Evolutionary conservation across 2,329 filamentous ascomycete genomes (phyloP), one percentile per base, ranked within the genome.

Genomic region (Chrysoporthe austroafricana): DNA sequence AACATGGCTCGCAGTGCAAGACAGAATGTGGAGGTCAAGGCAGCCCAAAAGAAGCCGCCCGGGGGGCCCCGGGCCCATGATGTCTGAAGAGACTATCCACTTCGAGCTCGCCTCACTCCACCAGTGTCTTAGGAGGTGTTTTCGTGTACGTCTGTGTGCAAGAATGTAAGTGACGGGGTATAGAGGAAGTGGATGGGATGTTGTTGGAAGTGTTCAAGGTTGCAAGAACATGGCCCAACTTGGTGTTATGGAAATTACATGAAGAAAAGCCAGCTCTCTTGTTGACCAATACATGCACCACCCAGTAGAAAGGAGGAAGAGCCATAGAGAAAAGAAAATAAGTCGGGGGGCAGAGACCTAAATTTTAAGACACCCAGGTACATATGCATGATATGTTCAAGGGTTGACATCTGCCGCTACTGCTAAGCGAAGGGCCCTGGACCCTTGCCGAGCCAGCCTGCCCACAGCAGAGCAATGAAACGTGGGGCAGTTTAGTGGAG

Each of bases 1-100:
- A 11, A 52, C 67, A 34, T 76, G 75, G 75, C 72, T 77, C 2
- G 57, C 75, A 13, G 66, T 69, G 5, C 58, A 73, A 44, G 68
- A 68, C 32, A 64, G 70, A 8, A 39, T 64, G 70, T 74, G 13
- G 72, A 75, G 39, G 72, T 74, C 6, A 56, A 66, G 21, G 39
- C 13, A 39, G 36, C 36, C 5, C 36, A 39, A 5, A 39, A 39
- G 36, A 39, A 39, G 36, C 9, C 26, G 1, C 36, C 36, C 6
- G 9, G 36, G 9, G 2, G 36, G 36, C 8, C 8, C 26, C 26
- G 26, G 26, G 26, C 26, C 26, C 26, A 39, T 9, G 36, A 39
- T 39, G 36, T 39, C 36, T 39, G 36, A 39, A 5, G 36, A 5
- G 36, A 9, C 36, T 9, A 39, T 39, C 36, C 1, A 39, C 9